Evolutionary conservation across 768 basidiomycete genomes (phyloP).

Genomic region (Lactarius hatsudake): DNA sequence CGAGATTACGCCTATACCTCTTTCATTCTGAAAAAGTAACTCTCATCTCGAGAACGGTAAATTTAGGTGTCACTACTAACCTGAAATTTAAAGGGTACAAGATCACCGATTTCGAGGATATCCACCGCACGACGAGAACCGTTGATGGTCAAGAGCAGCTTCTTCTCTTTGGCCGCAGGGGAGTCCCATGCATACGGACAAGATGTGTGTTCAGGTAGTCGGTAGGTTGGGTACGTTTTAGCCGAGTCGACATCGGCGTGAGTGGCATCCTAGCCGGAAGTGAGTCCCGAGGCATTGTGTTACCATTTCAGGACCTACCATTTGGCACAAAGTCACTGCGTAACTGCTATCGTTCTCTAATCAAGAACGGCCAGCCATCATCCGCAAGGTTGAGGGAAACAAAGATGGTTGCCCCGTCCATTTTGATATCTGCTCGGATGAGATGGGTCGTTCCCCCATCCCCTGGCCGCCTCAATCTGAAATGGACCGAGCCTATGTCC

Average conservation of each 20-base stretch:
- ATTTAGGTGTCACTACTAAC: slow-evolving; percentile 41
- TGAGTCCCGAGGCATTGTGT: slow-evolving; percentile 7
- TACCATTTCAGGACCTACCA: slow-evolving; percentile 42
- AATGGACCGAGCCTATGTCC: slow-evolving; percentile 81
- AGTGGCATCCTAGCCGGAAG: slow-evolving; percentile 29
- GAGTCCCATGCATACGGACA: slow-evolving; percentile 90
- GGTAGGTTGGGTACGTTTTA: slow-evolving; percentile 51
- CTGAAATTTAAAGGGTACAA: slow-evolving; percentile 83
- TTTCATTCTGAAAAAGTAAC: slow-evolving; percentile 42
- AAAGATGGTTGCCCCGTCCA: slow-evolving; percentile 88
- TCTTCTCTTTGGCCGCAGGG: slow-evolving; percentile 82
- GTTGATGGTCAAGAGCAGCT: slow-evolving; percentile 62
- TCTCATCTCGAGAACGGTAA: neutral
- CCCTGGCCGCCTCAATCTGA: slow-evolving; percentile 55
- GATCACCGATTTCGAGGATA: slow-evolving; percentile 92
- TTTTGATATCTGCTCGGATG: slow-evolving; percentile 71
- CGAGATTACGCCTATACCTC: slow-evolving; percentile 67
- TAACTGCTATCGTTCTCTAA: slow-evolving; percentile 89
- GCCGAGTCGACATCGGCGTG: slow-evolving; percentile 46
- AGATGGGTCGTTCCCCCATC: slow-evolving; percentile 47
- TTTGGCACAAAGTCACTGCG: slow-evolving; percentile 66
- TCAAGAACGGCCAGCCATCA: slow-evolving; percentile 82
- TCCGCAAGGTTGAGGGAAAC: slow-evolving; percentile 64
- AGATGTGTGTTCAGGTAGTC: slow-evolving; percentile 51
- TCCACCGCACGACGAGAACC: slow-evolving; percentile 68